phyloP scores from a whole-genome alignment of 225 moss, liverwort and hornwort species.

The Straminergon stramineum region DNA sequence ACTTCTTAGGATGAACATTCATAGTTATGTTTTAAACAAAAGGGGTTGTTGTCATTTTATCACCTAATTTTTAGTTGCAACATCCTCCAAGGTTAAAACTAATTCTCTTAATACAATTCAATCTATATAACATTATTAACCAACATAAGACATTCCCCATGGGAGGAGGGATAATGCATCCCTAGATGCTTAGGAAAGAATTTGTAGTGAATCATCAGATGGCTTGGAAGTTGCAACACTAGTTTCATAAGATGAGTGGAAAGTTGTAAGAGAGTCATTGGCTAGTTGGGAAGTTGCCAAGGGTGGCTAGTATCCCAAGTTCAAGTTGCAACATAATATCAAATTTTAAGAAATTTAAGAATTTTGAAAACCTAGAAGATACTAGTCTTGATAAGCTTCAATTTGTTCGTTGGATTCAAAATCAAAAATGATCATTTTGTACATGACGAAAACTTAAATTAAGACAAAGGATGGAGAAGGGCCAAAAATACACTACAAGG shows the following conservation, averaged over 20 bases:
- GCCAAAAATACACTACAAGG: not conserved
- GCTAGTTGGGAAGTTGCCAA: too few species aligned
- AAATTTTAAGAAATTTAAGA: not conserved
- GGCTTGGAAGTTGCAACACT: too few species aligned
- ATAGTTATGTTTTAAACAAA: not conserved
- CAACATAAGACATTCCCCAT: too few species aligned
- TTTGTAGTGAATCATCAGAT: too few species aligned
- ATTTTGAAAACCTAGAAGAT: not conserved
- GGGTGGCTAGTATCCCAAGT: not conserved
- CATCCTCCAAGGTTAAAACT: not conserved
- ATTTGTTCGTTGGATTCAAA: not conserved
- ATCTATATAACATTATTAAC: too few species aligned
- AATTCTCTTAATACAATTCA: not conserved
- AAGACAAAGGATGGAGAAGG: not conserved
- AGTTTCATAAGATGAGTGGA: too few species aligned
- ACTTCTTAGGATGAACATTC: too few species aligned
- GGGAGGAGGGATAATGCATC: too few species aligned
- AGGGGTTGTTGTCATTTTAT: not conserved
- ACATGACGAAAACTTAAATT: not conserved
- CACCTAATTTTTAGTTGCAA: fast-evolving
- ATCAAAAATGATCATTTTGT: not conserved
- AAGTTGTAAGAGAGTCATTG: too few species aligned
- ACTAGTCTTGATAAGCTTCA: not conserved
- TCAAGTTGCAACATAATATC: not conserved
- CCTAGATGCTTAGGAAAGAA: too few species aligned